A percentile compares a stretch with the other conserved stretches of the same genome.
Evolutionary conservation across 805 yeast species (phyloP).

Genomic region (Wickerhamiella cacticola): DNA sequence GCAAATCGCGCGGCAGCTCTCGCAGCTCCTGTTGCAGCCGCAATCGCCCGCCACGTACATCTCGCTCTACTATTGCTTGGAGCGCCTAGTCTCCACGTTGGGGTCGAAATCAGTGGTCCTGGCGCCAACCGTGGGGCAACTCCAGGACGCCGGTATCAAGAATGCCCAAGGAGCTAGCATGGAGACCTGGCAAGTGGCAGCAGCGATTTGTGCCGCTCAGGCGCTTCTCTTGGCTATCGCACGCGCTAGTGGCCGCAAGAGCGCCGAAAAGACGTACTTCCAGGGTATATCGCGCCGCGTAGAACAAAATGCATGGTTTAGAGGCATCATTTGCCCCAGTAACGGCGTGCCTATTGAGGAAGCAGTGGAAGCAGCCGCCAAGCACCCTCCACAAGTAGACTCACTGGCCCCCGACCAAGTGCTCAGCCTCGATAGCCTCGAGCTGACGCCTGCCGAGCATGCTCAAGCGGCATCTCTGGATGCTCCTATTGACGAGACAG

Average conservation of each 20-base stretch:
- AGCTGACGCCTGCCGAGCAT: constrained; percentile 13
- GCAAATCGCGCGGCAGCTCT: constrained; percentile 16
- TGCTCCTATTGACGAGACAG: constrained; percentile 15
- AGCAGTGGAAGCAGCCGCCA: constrained; percentile 13
- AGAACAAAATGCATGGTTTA: constrained; percentile 17
- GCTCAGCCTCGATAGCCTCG: constrained; percentile 7
- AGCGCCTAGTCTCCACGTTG: constrained; percentile 11
- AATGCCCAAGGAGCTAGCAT: not conserved
- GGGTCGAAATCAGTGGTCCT: constrained; percentile 5
- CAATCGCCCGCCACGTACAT: constrained; percentile 16
- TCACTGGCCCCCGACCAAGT: not conserved
- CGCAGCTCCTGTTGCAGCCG: constrained; percentile 6
- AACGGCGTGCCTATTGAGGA: constrained; percentile 12
- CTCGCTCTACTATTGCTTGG: constrained; percentile 19
- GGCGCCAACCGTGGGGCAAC: constrained; percentile 16
- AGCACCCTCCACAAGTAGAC: constrained; percentile 8
- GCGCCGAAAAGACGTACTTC: constrained; percentile 14
- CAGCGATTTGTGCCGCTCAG: constrained; percentile 11
- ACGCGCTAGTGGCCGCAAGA: constrained; percentile 8
- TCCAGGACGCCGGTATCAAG: constrained; percentile 9
- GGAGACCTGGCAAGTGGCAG: constrained; percentile 4
- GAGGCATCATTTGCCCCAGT: constrained; percentile 21
- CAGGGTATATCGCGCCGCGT: constrained; percentile 16
- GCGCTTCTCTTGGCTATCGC: constrained; percentile 16
- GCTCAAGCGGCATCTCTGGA: constrained; percentile 13